Evolutionary conservation across 2,329 filamentous ascomycete genomes (phyloP).

Genomic region (Fusarium sp.): DNA sequence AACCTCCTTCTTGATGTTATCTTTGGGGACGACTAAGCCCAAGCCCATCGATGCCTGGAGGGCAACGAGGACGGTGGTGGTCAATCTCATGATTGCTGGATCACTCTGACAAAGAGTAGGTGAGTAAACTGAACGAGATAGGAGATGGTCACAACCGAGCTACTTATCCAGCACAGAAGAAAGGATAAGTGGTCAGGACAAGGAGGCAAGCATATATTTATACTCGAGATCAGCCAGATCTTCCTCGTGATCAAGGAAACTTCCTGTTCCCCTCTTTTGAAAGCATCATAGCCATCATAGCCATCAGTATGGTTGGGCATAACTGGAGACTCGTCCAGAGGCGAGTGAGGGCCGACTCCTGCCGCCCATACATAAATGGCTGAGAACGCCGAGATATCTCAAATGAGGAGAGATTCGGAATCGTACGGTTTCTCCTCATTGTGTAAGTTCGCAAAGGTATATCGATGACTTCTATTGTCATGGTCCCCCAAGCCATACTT

Average conservation of each 20-base stretch:
- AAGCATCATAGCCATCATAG: not conserved
- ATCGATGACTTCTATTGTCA: not conserved
- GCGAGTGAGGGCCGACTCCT: not conserved
- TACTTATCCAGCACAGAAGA: not conserved
- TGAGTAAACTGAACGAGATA: not conserved
- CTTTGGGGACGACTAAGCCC: not conserved
- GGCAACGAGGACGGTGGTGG: constrained; percentile 10
- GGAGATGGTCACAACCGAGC: not conserved
- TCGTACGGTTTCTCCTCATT: not conserved
- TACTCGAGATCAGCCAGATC: not conserved
- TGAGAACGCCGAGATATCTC: not conserved
- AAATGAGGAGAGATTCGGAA: no score
- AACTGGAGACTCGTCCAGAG: not conserved
- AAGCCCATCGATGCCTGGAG: constrained; percentile 19
- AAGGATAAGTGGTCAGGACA: not conserved
- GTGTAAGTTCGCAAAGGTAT: not conserved
- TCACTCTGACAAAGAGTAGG: not conserved
- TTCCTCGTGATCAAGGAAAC: no score
- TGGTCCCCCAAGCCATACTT: not conserved
- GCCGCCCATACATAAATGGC: not conserved
- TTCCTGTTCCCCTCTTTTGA: not conserved
- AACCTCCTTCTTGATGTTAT: not conserved
- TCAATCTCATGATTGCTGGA: constrained; percentile 11
- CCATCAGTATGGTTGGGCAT: not conserved
- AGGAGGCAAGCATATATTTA: not conserved